Evolutionary conservation across 140 eudicot genomes (phyloP).

Genomic region (Stevia rebaudiana): DNA sequence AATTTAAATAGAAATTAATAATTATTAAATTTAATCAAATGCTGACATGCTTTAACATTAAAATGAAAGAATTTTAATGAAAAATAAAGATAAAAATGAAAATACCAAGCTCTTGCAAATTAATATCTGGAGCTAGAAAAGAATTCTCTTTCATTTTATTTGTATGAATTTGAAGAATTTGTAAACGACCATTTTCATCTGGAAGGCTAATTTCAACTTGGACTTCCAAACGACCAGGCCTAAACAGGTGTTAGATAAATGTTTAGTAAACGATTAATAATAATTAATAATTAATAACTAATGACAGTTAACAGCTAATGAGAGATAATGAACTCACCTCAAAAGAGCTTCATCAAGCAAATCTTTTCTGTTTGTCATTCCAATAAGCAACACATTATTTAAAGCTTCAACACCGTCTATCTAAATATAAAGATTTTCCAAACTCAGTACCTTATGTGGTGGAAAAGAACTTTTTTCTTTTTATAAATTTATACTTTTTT

Average conservation of each 20-base stretch:
- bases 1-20: no score
- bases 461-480: no score
- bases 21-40: conserved; percentile 9
- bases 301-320: neutral
- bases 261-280: conserved; percentile 1
- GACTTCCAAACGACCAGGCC: conserved; percentile 99
- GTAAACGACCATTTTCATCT: conserved; percentile 89
- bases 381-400: conserved; percentile 91
- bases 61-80: neutral
- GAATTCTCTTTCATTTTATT: conserved; percentile 97
- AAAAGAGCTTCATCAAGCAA: conserved; percentile 96
- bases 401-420: conserved; percentile 98
- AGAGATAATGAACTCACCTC: conserved; percentile 43
- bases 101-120: conserved; percentile 90
- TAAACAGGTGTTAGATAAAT: conserved; percentile 24
- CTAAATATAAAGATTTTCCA: conserved; percentile 28
- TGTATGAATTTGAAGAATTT: conserved; percentile 92
- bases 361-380: conserved; percentile 99
- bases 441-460: conserved; percentile 12
- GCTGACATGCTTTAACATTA: neutral
- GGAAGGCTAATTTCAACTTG: conserved; percentile 99
- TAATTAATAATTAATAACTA: neutral
- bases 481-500: no score
- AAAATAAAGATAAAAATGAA: no score
- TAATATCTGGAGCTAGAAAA: conserved; percentile 88